phyloP scores from a whole-genome alignment of 768 basidiomycete genomes.

The Phlebiopsis flavidoalba region DNA sequence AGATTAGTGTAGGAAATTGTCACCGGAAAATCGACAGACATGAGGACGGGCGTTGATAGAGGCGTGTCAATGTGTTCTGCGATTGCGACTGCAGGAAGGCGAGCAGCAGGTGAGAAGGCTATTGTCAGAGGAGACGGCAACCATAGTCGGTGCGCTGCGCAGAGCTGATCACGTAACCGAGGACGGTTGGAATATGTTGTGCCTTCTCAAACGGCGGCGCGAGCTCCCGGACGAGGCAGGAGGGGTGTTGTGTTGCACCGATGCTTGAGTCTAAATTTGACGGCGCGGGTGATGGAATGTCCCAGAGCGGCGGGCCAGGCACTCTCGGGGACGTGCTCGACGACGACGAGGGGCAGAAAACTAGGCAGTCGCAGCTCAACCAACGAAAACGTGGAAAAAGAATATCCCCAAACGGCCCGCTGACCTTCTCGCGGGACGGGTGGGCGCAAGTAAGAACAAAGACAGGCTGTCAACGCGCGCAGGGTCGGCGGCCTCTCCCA shows the following conservation, averaged over 20 bases:
- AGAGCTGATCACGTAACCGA: conserved; percentile 15
- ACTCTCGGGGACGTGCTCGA: no score
- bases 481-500: neutral
- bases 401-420: neutral
- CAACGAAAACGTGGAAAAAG: neutral
- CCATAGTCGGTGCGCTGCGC: conserved; percentile 11
- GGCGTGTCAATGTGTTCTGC: conserved; percentile 66
- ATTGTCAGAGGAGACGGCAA: conserved; percentile 5
- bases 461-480: neutral
- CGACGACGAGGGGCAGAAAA: no score
- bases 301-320: no score
- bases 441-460: neutral
- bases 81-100: conserved; percentile 81
- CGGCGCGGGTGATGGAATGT: neutral
- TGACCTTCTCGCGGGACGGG: neutral
- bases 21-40: conserved; percentile 91
- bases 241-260: neutral
- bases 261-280: conserved; percentile 8
- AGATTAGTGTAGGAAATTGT: conserved; percentile 16
- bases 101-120: conserved; percentile 58
- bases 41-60: conserved; percentile 84
- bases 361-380: no score
- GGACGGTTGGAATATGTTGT: neutral
- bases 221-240: neutral
- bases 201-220: neutral